Percentiles rank a stretch among this genome's conserved stretches.
These are phyloP conservation scores for Scenedesmus sp. DNA, from an alignment of 163 green algal genomes.

Conservation along the genomic window DNA sequence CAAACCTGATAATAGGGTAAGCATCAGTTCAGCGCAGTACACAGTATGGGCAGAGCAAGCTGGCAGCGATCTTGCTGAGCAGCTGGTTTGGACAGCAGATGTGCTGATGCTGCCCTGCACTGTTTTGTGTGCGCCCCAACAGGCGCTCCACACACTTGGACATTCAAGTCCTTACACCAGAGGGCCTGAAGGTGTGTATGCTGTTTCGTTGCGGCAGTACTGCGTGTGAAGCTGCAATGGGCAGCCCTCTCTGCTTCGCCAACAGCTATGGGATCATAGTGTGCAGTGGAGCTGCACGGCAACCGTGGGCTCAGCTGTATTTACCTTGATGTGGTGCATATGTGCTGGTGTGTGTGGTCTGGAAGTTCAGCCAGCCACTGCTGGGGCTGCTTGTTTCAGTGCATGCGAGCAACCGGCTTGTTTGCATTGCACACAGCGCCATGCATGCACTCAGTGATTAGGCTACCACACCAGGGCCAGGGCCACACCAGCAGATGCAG, in stretches of 20 bases:
- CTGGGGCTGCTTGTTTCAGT: background rate
- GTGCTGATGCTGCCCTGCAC: background rate
- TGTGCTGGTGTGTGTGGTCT: no score
- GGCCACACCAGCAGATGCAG: background rate
- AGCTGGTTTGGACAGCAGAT: background rate
- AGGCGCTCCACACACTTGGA: constrained; percentile 95
- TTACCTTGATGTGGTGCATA: no score
- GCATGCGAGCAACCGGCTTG: background rate
- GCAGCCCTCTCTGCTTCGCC: no score
- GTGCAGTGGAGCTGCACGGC: no score
- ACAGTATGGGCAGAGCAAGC: background rate
- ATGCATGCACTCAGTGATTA: background rate
- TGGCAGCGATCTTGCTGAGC: background rate
- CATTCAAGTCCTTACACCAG: constrained; percentile 87
- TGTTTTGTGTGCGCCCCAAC: constrained; percentile 3
- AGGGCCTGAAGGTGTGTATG: constrained; percentile 85
- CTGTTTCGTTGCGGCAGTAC: background rate
- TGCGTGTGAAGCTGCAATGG: no score
- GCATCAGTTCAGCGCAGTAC: background rate
- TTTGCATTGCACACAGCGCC: background rate
- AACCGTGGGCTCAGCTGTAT: no score
- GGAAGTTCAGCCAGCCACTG: no score
- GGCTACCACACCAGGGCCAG: background rate
- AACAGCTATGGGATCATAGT: no score
- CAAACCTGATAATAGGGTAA: constrained; percentile 96